Conservation (phyloP, 345 rosid species). For the Dimocarpus longan region DNA sequence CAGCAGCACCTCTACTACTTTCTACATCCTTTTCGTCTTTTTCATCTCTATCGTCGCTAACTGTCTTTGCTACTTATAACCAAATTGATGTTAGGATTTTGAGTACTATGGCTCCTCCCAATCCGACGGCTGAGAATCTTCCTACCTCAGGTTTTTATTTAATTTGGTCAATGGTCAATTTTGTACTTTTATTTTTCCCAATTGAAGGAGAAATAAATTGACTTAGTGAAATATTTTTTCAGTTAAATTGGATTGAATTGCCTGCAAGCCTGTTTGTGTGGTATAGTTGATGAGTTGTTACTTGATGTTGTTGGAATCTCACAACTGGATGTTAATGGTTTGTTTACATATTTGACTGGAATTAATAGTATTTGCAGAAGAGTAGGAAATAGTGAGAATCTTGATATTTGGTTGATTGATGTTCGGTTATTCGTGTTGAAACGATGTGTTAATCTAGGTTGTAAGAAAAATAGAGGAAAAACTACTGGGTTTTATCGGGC, state of each 20-base stretch:
- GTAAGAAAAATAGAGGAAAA: neutral
- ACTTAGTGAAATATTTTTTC: neutral
- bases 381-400: neutral
- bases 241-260: slow-evolving; percentile 1
- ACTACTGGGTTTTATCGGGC: neutral
- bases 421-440: neutral
- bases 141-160: slow-evolving; percentile 37
- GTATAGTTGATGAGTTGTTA: neutral
- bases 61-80: neutral
- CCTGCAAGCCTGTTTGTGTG: neutral
- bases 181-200: neutral
- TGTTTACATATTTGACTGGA: neutral
- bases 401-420: neutral
- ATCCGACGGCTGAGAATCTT: slow-evolving; percentile 27
- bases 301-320: neutral
- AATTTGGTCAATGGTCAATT: neutral
- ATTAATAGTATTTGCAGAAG: neutral
- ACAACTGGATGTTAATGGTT: neutral
- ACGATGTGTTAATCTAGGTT: neutral
- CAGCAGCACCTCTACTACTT: neutral
- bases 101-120: slow-evolving; percentile 36
- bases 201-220: neutral
- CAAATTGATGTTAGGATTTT: slow-evolving; percentile 13
- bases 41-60: neutral
- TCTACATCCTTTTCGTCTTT: neutral